Evolutionary conservation across 371 early-diverging fungal species (phyloP).

Genomic region (Zopfochytrium polystomum): DNA sequence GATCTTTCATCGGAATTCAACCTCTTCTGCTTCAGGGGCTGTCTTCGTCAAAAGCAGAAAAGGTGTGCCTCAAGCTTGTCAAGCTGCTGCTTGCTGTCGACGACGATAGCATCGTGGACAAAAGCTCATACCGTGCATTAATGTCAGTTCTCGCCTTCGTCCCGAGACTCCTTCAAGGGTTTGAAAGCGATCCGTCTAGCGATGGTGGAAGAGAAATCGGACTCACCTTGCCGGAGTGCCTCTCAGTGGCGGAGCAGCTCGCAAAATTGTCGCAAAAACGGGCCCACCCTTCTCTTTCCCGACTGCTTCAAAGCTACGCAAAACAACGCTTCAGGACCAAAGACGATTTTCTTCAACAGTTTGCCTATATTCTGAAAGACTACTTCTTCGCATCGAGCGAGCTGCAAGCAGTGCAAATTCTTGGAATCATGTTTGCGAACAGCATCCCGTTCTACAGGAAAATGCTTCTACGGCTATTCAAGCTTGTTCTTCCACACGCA

Average conservation of each 20-base stretch:
- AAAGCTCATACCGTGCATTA: slow-evolving; percentile 54
- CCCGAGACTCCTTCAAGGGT: slow-evolving; percentile 64
- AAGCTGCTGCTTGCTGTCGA: slow-evolving; percentile 58
- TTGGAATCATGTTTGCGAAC: slow-evolving; percentile 65
- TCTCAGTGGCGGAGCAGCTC: slow-evolving; percentile 52
- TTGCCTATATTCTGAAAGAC: slow-evolving; percentile 60
- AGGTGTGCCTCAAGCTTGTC: slow-evolving; percentile 48
- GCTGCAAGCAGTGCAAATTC: slow-evolving; percentile 55
- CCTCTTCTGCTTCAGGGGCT: slow-evolving; percentile 73
- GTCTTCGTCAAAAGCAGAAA: slow-evolving; percentile 60
- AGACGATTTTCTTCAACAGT: slow-evolving; percentile 71
- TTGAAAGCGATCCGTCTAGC: slow-evolving; percentile 42
- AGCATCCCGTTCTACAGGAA: slow-evolving; percentile 59
- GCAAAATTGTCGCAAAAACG: slow-evolving; percentile 54
- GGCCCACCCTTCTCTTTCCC: slow-evolving; percentile 49
- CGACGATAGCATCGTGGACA: slow-evolving; percentile 65
- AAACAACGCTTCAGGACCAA: slow-evolving; percentile 65
- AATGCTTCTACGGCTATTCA: slow-evolving; percentile 62
- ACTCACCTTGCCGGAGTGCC: slow-evolving; percentile 36
- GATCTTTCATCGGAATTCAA: slow-evolving; percentile 72
- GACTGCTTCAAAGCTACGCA: slow-evolving; percentile 60
- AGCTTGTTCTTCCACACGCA: slow-evolving; percentile 61
- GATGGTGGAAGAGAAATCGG: slow-evolving; percentile 25
- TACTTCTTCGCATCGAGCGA: slow-evolving; percentile 63
- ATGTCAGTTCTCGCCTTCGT: slow-evolving; percentile 66